Base-by-base conservation (phyloP, 371 early-diverging fungal genomes). In the Rhizopus delemar region DNA sequence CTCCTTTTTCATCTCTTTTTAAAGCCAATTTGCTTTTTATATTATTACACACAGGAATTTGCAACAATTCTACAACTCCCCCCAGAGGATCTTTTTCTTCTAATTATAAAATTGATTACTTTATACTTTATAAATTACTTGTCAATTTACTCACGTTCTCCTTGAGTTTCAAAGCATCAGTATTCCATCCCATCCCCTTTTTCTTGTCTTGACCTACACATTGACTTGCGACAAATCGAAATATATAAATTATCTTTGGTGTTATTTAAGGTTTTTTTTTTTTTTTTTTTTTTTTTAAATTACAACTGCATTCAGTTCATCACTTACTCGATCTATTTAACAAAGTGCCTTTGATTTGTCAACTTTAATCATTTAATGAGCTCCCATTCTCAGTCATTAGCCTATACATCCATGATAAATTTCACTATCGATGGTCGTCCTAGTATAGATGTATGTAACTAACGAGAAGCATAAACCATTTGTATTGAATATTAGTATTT, bases 381-480 rank as follows among this genome's bases (percentile, higher is more conserved):
- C 2, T 16, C 43, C n/a, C 36, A 36, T 12, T 16, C 38, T 8
- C 53, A 68, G 29, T 46, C 57, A 29, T 51, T 54, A 38, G 53
- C 70, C 1, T 66, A 70, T 35, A 75, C 66, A 8, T 62, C 71
- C 4, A 61, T 65, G 34, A 60, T 75, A 55, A 63, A 66, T 11
- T 70, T 75, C n/a, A 75, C 76, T 11, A 50, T 61, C 34, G 66
- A 60, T 51, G 76, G 76, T 5, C 52, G 76, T 22, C 76, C 76
- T 13, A 64, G 63, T 32, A 55, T 63, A 15, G 63, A 71, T 51
- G 77, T 77, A 69, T 34, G 15, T 51, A 12, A 36, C 36, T n/a
- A 43, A 13, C 15, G n/a, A 43, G n/a, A 6, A 22, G 22, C 2
- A 22, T 22, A 1, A 22, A 22, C 22, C 22, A 22, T 22, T 22